A percentile compares a stretch with the other conserved stretches of the same genome.
Evolutionary conservation across 75 land plant species (phyloP).

Genomic region (Picea glauca): DNA sequence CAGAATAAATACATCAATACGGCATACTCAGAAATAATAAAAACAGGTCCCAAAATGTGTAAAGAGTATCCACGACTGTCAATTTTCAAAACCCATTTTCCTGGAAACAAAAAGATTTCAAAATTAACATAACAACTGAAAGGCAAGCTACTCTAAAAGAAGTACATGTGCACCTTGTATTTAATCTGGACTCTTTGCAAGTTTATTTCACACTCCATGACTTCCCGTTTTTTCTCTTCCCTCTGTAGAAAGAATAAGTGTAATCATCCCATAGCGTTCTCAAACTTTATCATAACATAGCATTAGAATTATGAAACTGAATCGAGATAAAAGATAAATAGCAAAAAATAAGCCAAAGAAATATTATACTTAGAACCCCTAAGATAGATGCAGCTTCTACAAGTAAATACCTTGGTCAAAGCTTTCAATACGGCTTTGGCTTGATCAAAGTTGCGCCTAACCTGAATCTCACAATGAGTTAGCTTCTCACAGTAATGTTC

Average conservation of each 20-base stretch:
- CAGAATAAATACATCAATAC: background rate
- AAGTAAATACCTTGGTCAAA: conserved; percentile 66
- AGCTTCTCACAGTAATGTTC: background rate
- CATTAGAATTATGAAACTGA: background rate
- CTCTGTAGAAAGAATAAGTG: conserved; percentile 40
- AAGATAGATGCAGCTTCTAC: background rate
- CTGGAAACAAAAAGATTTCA: background rate
- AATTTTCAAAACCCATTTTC: background rate
- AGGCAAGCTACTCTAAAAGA: background rate
- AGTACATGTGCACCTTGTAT: conserved; percentile 51
- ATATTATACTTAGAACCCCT: background rate
- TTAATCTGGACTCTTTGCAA: conserved; percentile 75
- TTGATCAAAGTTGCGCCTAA: conserved; percentile 87
- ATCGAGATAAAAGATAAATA: background rate
- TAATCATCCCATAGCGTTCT: background rate
- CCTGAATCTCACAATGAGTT: conserved; percentile 33
- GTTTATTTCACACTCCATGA: conserved; percentile 76
- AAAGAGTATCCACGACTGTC: background rate
- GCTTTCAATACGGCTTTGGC: conserved; percentile 65
- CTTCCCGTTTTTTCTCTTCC: conserved; percentile 94
- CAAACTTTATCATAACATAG: background rate
- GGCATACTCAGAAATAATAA: background rate
- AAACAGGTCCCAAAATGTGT: background rate
- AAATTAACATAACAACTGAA: background rate
- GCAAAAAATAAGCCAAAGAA: background rate